Percentiles rank a stretch among this genome's conserved stretches.
Conservation (phyloP, 164 flowering plant genomes). For the Kalanchoe fedtschenkoi region DNA sequence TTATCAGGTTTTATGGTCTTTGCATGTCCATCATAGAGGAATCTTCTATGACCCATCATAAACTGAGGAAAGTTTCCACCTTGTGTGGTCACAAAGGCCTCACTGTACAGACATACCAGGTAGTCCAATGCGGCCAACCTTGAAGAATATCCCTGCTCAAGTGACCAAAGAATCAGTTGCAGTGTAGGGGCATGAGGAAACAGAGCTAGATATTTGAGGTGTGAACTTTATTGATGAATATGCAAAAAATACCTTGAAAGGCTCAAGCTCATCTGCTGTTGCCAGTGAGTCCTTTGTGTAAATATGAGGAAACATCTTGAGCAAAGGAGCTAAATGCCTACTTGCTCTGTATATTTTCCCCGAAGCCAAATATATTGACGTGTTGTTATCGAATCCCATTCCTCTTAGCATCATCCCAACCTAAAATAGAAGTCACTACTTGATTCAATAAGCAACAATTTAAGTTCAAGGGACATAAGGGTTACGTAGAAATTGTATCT, state of each 20-base stretch:
- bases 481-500: neutral
- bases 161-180: neutral
- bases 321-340: conserved; percentile 82
- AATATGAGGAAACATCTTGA: conserved; percentile 72
- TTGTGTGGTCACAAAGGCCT: conserved; percentile 88
- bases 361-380: conserved; percentile 76
- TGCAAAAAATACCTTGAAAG: conserved; percentile 56
- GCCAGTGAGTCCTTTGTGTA: conserved; percentile 83
- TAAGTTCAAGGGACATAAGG: neutral
- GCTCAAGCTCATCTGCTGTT: conserved; percentile 70
- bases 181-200: neutral
- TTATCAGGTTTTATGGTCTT: conserved; percentile 86
- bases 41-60: conserved; percentile 83
- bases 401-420: conserved; percentile 99
- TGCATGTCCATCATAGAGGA: conserved; percentile 65
- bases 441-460: neutral
- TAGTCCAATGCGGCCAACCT: conserved; percentile 93
- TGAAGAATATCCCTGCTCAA: conserved; percentile 60
- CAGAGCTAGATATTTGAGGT: neutral
- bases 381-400: conserved; percentile 91
- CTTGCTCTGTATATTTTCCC: conserved; percentile 82
- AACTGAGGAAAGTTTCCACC: conserved; percentile 96
- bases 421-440: conserved; percentile 22
- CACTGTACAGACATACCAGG: conserved; percentile 67
- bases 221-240: neutral